phyloP scores from a whole-genome alignment of 1,284 basidiomycete genomes.

The Athelia sp. region DNA sequence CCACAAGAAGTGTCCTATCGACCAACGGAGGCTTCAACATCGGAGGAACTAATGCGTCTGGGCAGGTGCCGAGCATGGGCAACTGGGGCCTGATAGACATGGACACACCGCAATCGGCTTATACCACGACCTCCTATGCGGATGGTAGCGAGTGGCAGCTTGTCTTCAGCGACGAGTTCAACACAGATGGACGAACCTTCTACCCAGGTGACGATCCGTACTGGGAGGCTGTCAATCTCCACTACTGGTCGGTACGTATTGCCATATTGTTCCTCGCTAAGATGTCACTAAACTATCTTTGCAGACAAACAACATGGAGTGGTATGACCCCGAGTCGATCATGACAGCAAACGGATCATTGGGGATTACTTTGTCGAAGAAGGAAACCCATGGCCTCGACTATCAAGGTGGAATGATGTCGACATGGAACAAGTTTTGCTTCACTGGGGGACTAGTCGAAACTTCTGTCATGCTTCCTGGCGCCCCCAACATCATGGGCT shows the following conservation, averaged over 20 bases:
- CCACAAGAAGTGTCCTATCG: slow-evolving; percentile 28
- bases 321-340: slow-evolving; percentile 53
- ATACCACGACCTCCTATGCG: slow-evolving; percentile 2
- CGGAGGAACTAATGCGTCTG: slow-evolving; percentile 70
- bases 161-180: slow-evolving; percentile 78
- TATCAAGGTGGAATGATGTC: slow-evolving; percentile 34
- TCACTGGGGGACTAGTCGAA: slow-evolving; percentile 60
- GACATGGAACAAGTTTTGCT: slow-evolving; percentile 53
- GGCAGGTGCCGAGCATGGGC: slow-evolving; percentile 44
- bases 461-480: slow-evolving; percentile 65
- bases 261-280: too few relatives aligned
- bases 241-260: slow-evolving; percentile 54
- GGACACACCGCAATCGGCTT: slow-evolving; percentile 1
- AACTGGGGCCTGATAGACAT: slow-evolving; percentile 36
- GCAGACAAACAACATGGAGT: slow-evolving; percentile 60
- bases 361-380: slow-evolving; percentile 46
- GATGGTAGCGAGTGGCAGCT: slow-evolving; percentile 26
- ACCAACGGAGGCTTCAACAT: slow-evolving; percentile 53
- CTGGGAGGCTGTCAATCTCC: slow-evolving; percentile 68
- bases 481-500: slow-evolving; percentile 42
- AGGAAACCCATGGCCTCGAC: slow-evolving; percentile 43
- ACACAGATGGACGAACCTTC: slow-evolving; percentile 67
- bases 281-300: too few relatives aligned
- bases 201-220: slow-evolving; percentile 58
- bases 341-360: slow-evolving; percentile 50